Conservation (phyloP, 164 flowering plant genomes). For the Umbilicus rupestris region DNA sequence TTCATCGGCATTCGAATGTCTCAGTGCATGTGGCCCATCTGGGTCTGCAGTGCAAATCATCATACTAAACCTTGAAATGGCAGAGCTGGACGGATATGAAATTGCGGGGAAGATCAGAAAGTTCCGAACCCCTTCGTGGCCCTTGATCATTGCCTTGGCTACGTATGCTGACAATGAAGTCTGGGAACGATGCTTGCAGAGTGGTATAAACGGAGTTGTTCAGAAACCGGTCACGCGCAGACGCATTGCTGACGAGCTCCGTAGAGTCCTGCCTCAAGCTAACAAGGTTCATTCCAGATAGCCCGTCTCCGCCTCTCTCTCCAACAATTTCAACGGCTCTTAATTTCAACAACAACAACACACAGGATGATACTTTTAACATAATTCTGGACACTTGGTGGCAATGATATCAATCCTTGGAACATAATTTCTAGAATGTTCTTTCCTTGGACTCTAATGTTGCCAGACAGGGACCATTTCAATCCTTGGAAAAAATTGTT, state of each 20-base stretch:
- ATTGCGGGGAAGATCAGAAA: conserved; percentile 63
- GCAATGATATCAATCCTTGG: too few relatives aligned
- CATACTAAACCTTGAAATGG: conserved; percentile 72
- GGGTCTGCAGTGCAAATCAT: conserved; percentile 42
- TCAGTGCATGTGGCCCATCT: conserved; percentile 40
- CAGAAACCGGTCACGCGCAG: conserved; percentile 57
- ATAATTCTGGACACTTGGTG: not conserved
- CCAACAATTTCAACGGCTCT: not conserved
- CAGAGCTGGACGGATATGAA: conserved; percentile 80
- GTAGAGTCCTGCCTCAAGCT: conserved; percentile 45
- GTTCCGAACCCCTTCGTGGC: conserved; percentile 54
- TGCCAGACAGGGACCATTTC: too few relatives aligned
- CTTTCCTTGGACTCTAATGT: too few relatives aligned
- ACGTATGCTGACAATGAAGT: conserved; percentile 57
- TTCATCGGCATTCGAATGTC: conserved; percentile 76
- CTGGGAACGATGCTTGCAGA: conserved; percentile 51
- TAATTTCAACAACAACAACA: not conserved
- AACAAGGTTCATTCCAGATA: conserved; percentile 15
- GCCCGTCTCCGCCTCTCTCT: not conserved
- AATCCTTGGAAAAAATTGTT: too few relatives aligned
- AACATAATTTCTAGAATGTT: too few relatives aligned
- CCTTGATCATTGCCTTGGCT: conserved; percentile 59
- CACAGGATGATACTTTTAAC: not conserved
- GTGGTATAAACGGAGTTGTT: conserved; percentile 74
- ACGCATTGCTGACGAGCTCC: conserved; percentile 62